Base-by-base conservation (phyloP, 2,329 filamentous ascomycete genomes). In the Fusarium heterosporum region DNA sequence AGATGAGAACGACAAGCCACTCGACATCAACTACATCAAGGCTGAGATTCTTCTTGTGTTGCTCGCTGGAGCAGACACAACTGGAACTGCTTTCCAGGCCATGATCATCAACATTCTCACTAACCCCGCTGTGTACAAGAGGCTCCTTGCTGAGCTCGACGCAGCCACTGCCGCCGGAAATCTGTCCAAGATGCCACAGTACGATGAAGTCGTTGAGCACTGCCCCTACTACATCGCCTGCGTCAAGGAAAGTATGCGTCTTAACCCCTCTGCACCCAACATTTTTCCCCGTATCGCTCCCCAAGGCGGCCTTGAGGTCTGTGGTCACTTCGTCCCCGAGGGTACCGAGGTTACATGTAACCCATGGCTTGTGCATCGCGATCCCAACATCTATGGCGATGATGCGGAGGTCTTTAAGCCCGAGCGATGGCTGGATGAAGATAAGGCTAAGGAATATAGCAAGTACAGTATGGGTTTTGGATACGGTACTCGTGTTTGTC, bases 191-290 rank as follows among this genome's bases (percentile, higher is more conserved):
- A 16, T 75, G 72, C 45, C 73, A 0, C 63, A 68, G 25, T 69
- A 69, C 84, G 70, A 68, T 5, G 56, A 68, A 5, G 56, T 68
- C 3, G 12, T 66, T 1, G 49, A 53, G 3, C 26, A 68, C 32
- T 69, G 66, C 9, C 83, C 82, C 0, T 88, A 86, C 61, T 76
- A 87, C 16, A 80, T 86, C 59, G 84, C 84, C 1, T 79, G 82
- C 4, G 81, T 87, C 38, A 85, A 85, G 50, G 85, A 87, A 69
- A 81, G 82, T 0, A 72, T 87, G 17, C 80, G 85, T 14, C 73
- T 87, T 19, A 81, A 85, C 48, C 78, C 84, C 2, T 80, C 83
- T 0, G 79, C 80, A 0, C 83, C 82, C 6, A 72, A 86, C 12
- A 80, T 83, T 4, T 72, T 86, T n/a, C 81, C 82, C 70, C 78